Conservation (phyloP, 148 eudicot species). For the Dianthus caryophyllus region DNA sequence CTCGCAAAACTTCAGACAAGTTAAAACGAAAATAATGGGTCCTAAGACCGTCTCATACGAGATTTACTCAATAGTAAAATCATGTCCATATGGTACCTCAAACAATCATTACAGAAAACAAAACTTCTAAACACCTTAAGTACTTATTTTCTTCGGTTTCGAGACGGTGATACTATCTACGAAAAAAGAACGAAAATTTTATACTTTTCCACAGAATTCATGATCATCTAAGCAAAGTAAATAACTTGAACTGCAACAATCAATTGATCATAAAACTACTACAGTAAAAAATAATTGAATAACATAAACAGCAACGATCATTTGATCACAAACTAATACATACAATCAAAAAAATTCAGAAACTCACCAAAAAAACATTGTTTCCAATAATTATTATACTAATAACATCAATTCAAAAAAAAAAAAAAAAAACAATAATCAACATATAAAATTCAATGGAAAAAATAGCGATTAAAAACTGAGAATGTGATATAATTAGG, state of each 20-base stretch:
- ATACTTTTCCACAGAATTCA: background rate
- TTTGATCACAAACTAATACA: background rate
- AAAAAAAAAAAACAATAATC: background rate
- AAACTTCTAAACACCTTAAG: too few species aligned
- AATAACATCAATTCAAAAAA: background rate
- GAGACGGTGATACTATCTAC: too few species aligned
- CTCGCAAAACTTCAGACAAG: too few species aligned
- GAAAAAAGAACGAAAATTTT: background rate
- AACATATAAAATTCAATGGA: background rate
- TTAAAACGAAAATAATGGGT: too few species aligned
- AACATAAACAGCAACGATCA: background rate
- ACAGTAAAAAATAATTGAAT: background rate
- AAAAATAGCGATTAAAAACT: background rate
- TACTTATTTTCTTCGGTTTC: too few species aligned
- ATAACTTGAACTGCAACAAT: background rate
- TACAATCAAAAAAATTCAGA: background rate
- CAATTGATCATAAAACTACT: background rate
- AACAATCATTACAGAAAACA: background rate
- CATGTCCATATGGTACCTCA: background rate
- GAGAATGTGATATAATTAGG: background rate
- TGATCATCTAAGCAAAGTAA: background rate
- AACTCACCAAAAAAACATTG: background rate
- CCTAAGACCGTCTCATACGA: too few species aligned
- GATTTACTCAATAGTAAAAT: too few species aligned
- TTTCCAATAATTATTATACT: background rate